A percentile compares a stretch with the other conserved stretches of the same genome.
Evolutionary conservation across 805 yeast species (phyloP).

Genomic region (Scheffersomyces ergatensis): DNA sequence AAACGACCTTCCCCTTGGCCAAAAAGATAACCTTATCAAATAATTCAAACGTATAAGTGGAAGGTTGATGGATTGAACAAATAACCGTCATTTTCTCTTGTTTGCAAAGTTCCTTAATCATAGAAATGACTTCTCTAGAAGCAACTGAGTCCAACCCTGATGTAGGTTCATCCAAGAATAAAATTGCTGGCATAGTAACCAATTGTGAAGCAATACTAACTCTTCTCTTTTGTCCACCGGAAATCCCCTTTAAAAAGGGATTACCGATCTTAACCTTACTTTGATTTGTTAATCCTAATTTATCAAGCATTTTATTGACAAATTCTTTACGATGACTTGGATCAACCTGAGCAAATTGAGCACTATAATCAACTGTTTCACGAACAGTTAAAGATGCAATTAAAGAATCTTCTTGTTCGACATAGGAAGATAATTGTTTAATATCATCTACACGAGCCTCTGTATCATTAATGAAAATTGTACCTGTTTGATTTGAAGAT

Average conservation of each 20-base stretch:
- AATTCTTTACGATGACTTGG: conserved; percentile 3
- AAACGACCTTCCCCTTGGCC: conserved; percentile 18
- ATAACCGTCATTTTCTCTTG: conserved; percentile 35
- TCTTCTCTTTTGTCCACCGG: conserved; percentile 22
- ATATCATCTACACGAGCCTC: not conserved
- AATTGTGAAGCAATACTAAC: conserved; percentile 18
- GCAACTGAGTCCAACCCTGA: conserved; percentile 59
- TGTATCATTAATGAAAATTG: conserved; percentile 2
- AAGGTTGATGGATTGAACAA: conserved; percentile 54
- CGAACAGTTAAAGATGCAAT: conserved; percentile 18
- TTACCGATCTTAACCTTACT: conserved; percentile 15
- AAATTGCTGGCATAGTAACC: conserved; percentile 21
- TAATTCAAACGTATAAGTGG: conserved; percentile 39
- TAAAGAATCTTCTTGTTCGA: conserved; percentile 20
- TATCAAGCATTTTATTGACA: conserved; percentile 8
- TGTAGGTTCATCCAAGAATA: conserved; percentile 61
- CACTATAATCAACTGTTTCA: conserved; percentile 13
- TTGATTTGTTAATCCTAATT: conserved; percentile 13
- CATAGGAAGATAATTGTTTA: conserved; percentile 12
- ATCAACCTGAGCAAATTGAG: conserved; percentile 3
- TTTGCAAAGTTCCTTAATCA: conserved; percentile 41
- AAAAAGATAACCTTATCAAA: conserved; percentile 23
- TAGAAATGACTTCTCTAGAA: conserved; percentile 51
- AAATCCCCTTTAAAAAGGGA: conserved; percentile 18
- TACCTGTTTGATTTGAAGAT: conserved; percentile 3